Conservation (phyloP, 2,329 filamentous ascomycete genomes). For the Aspergillus sp. region DNA sequence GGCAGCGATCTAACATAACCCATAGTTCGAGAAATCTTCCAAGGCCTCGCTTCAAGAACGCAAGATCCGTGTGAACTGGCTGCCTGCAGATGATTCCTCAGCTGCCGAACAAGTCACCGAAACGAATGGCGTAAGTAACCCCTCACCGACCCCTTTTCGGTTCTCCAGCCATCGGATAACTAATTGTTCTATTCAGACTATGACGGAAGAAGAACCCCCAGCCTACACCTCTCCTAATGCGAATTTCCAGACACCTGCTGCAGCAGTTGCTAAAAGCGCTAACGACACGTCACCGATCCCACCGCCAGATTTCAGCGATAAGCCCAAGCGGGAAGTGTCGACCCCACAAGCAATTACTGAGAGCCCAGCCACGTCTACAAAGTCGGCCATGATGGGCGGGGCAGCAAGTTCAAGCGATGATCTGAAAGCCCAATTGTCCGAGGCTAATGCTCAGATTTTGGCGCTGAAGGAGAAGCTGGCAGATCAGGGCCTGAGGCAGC, state of each 20-base stretch:
- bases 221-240: slow-evolving; percentile 59
- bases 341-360: slow-evolving; percentile 38
- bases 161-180: background rate
- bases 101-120: slow-evolving; percentile 26
- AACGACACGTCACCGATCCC: slow-evolving; percentile 37
- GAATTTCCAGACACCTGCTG: slow-evolving; percentile 49
- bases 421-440: slow-evolving; percentile 69
- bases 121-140: slow-evolving; percentile 40
- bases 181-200: slow-evolving; percentile 25
- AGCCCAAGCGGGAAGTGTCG: slow-evolving; percentile 39
- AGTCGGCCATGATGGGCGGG: slow-evolving; percentile 52
- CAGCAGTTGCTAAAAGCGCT: slow-evolving; percentile 43
- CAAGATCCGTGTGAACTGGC: slow-evolving; percentile 91
- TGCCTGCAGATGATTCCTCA: slow-evolving; percentile 60
- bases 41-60: slow-evolving; percentile 83
- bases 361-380: slow-evolving; percentile 41
- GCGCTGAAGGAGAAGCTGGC: slow-evolving; percentile 64
- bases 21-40: slow-evolving; percentile 71
- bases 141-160: background rate
- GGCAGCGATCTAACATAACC: slow-evolving; percentile 9
- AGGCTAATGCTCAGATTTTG: slow-evolving; percentile 73
- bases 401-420: slow-evolving; percentile 59
- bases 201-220: slow-evolving; percentile 50
- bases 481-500: slow-evolving; percentile 74
- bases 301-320: slow-evolving; percentile 39